Evolutionary conservation across 306 rosid genomes (phyloP), one percentile per base, ranked within the genome.

Genomic region (Cicer chorassanicum): DNA sequence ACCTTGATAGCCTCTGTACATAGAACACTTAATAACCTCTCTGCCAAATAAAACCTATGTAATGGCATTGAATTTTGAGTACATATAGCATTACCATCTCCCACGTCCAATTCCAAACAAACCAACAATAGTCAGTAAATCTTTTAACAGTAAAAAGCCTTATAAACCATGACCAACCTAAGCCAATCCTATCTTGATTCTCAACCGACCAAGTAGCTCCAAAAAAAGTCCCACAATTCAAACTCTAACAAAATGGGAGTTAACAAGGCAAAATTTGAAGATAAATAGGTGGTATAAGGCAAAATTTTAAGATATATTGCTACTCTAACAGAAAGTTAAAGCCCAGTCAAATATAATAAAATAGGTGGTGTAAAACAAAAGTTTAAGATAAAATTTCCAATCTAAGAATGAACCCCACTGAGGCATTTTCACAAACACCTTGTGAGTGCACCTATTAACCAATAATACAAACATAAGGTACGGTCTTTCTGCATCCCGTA

Each of bases 401-500:
- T 12, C 21, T 5, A 61, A 38, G 19, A 61, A 38, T 7, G 6
- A 36, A 38, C 1, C 4, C 14, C 46, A 40, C n/a, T 38, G 46
- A 38, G 24, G 3, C 68, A 38, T 62, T 62, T 62, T 62, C 46
- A 62, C 68, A 62, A 62, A 62, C 46, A 62, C 7, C 12, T 62
- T 2, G 3, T 62, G 12, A 3, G 45, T 14, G 14, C 12, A 3
- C 10, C 39, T 13, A 9, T 57, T 51, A 51, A 50, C 14, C 18
- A 14, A 50, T 5, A 14, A 51, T 51, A 15, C 4, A 46, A 51
- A 51, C 21, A 10, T 51, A 19, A 19, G 11, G 38, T 34, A 36
- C 0, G 19, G n/a, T 55, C 1, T 54, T 54, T 1, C 60, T 54
- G 10, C 64, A 24, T 14, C 2, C 9, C 1, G 24, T 10, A 21